Percentiles rank a stretch among this genome's conserved stretches.
phyloP scores from a whole-genome alignment of 495 filamentous ascomycete genomes.

The Parathielavia appendiculata region DNA sequence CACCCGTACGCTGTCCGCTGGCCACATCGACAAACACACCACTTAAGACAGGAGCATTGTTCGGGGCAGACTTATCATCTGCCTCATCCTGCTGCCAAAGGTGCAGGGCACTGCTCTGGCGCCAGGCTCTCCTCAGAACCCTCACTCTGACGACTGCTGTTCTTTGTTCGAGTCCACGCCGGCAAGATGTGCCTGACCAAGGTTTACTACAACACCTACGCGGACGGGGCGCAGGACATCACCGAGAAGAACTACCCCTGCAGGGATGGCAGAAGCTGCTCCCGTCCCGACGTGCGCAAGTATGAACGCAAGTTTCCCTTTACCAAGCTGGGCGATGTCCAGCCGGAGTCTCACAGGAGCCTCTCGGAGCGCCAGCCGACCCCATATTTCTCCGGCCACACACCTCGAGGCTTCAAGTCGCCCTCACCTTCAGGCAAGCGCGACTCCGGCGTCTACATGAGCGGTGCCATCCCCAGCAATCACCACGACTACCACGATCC shows the following conservation, averaged over 20 bases:
- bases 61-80: conserved; percentile 1
- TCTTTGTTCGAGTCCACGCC: conserved; percentile 18
- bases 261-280: conserved; percentile 25
- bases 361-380: conserved; percentile 24
- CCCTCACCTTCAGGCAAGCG: conserved; percentile 36
- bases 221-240: conserved; percentile 29
- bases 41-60: conserved; percentile 16
- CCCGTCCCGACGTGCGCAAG: conserved; percentile 24
- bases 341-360: conserved; percentile 22
- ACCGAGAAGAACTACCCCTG: conserved; percentile 30
- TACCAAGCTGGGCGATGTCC: conserved; percentile 24
- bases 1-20: conserved; percentile 17
- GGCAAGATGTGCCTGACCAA: conserved; percentile 43
- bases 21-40: conserved; percentile 31
- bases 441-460: conserved; percentile 32
- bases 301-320: conserved; percentile 28
- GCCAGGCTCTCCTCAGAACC: neutral
- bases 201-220: conserved; percentile 35
- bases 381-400: conserved; percentile 25
- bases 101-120: neutral
- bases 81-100: conserved; percentile 1
- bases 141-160: neutral
- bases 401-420: conserved; percentile 38
- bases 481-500: conserved; percentile 28
- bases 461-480: conserved; percentile 21